Evolutionary conservation across 805 yeast species (phyloP), one percentile per base, ranked within the genome.

Genomic region (Candida anglica): DNA sequence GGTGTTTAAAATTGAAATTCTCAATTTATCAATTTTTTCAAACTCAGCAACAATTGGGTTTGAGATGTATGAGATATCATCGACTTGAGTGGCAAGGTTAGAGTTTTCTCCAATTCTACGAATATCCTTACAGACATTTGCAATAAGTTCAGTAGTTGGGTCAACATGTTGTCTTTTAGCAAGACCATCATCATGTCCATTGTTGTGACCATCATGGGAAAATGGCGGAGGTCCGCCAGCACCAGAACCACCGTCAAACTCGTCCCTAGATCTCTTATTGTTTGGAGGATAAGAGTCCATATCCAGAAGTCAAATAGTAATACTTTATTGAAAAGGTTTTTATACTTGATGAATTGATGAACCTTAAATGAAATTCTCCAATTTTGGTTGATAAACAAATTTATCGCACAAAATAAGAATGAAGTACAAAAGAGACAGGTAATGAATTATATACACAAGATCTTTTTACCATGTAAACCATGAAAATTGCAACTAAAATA

Each of bases 11-110:
- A 86, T 62, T 3, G 81, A 75, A 21, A 60, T 61, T 39, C 86
- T 68, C 41, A 81, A 74, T 33, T 69, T 69, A 39, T 75, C 79
- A 36, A 80, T 80, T 41, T 68, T 71, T 43, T 75, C 85, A 48
- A 79, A 75, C 46, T 79, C 85, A 22, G 75, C 75, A 26, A 74
- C 75, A 27, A 82, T 77, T 1, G 86, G 84, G 34, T 71, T 75
- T 23, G 82, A 71, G 46, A 85, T 78, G 48, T 77, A 77, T 37
- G 84, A 80, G 28, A 84, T 70, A 55, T 70, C 74, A 43, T 69
- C 64, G 34, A 69, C 53, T 39, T 66, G 70, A 38, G 50, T 58
- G 23, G 47, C 47, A 24, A 66, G 44, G 47, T 66, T 63, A 30
- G 63, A 47, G 44, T 63, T 64, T 44, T 67, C 72, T 11, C 72